Evolutionary conservation across 2,329 filamentous ascomycete species (phyloP), one percentile per base, ranked within the genome.

Genomic region (Diatrype stigma): DNA sequence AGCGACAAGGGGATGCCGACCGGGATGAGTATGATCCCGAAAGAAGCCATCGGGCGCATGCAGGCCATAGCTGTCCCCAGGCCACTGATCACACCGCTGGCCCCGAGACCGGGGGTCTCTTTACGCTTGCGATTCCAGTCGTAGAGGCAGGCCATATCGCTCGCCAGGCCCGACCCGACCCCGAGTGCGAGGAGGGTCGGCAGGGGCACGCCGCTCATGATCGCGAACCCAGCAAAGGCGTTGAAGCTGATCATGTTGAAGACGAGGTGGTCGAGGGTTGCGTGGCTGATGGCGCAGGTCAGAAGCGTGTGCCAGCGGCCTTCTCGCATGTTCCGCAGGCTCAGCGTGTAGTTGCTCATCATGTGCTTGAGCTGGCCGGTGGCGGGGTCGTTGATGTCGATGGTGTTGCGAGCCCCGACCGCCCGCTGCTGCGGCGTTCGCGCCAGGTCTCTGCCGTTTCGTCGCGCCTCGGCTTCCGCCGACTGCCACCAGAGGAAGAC

Each of bases 261-360:
- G 37, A 42, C 16, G 21, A 63, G 51, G 50, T 63, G 61, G 3
- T 21, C 3, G 1, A 54, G 8, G 47, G 50, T 45, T 14, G n/a
- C 2, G 47, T 63, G 61, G 51, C 59, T 61, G 46, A 60, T 49
- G 26, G 59, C 55, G 19, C 49, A 47, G 10, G 60, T 59, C 35
- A 63, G 22, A 19, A 60, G 16, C 12, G 61, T 63, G 50, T 56
- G 55, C 53, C 54, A 62, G 38, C 60, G 60, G 51, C 60, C 59
- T 23, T 60, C 51, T 28, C 40, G 45, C 12, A 61, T 3, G 44
- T 60, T 63, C 16, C 42, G 45, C 6, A 37, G 47, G 23, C 48
- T 57, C 32, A 63, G 47, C 17, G 57, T 57, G 51, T 49, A 62
- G 52, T 60, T 52, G 12, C 58, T 51, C 16, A n/a, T n/a, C 53